Conservation (phyloP, 306 rosid genomes). For the Calophaca sinica region DNA sequence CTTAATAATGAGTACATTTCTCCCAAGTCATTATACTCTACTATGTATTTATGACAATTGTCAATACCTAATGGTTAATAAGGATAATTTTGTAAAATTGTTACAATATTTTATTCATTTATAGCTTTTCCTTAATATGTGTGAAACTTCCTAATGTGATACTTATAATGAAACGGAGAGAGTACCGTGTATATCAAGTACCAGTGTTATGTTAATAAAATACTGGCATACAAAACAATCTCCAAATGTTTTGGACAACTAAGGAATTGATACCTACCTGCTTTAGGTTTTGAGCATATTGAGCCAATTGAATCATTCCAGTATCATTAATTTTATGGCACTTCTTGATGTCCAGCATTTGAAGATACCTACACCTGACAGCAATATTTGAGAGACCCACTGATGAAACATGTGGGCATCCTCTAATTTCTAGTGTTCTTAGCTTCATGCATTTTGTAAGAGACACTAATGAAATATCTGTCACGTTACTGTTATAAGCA, state of each 20-base stretch:
- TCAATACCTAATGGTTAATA: too few relatives aligned
- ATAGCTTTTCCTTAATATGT: too few relatives aligned
- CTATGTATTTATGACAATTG: too few relatives aligned
- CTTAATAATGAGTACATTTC: too few relatives aligned
- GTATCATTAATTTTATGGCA: constrained; percentile 61
- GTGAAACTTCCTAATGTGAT: too few relatives aligned
- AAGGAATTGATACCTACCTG: constrained; percentile 51
- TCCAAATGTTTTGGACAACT: too few relatives aligned
- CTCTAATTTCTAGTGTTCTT: constrained; percentile 67
- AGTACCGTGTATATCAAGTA: background rate
- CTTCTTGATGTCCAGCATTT: constrained; percentile 65
- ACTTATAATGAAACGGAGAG: too few relatives aligned
- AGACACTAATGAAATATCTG: constrained; percentile 62
- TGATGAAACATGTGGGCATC: constrained; percentile 58
- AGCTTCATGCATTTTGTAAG: constrained; percentile 65
- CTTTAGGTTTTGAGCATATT: constrained; percentile 60
- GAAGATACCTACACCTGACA: constrained; percentile 63
- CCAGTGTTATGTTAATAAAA: background rate
- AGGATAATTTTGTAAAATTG: too few relatives aligned
- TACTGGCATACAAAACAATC: too few relatives aligned
- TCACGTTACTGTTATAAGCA: constrained; percentile 65
- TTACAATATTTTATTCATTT: too few relatives aligned
- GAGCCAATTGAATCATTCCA: constrained; percentile 66
- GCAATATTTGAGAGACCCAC: constrained; percentile 66
- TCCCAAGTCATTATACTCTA: too few relatives aligned